A percentile compares a stretch with the other conserved stretches of the same genome.
Evolutionary conservation across 805 yeast genomes (phyloP).

Genomic region (Metschnikowia noctiluminum): DNA sequence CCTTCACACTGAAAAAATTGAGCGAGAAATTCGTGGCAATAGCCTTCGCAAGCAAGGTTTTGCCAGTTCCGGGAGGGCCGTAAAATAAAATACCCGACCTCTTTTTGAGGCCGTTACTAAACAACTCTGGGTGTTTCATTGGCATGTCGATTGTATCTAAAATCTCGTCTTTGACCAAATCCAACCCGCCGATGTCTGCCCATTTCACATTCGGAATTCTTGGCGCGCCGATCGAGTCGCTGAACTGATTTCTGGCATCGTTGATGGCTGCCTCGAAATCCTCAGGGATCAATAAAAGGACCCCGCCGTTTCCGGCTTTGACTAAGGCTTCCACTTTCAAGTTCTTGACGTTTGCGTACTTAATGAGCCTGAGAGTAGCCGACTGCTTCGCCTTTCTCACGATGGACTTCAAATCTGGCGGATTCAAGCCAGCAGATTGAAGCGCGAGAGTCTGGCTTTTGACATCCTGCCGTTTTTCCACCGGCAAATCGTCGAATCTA

Average conservation of each 20-base stretch:
- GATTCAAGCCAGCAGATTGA: slow-evolving; percentile 91
- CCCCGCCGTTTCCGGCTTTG: slow-evolving; percentile 54
- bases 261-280: slow-evolving; percentile 72
- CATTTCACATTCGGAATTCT: slow-evolving; percentile 91
- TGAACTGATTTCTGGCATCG: slow-evolving; percentile 80
- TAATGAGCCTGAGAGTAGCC: slow-evolving; percentile 50
- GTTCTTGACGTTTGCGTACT: slow-evolving; percentile 23
- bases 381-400: slow-evolving; percentile 58
- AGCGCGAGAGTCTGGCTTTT: slow-evolving; percentile 58
- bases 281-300: slow-evolving; percentile 47
- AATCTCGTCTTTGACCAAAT: slow-evolving; percentile 84
- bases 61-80: slow-evolving; percentile 99
- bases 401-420: slow-evolving; percentile 73
- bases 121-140: slow-evolving; percentile 84
- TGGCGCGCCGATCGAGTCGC: slow-evolving; percentile 96
- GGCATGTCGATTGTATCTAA: slow-evolving; percentile 97
- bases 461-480: slow-evolving; percentile 38
- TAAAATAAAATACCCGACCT: slow-evolving; percentile 92
- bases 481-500: slow-evolving; percentile 19
- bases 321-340: slow-evolving; percentile 28
- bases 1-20: slow-evolving; percentile 94
- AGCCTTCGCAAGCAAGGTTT: slow-evolving; percentile 92
- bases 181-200: slow-evolving; percentile 97
- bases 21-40: slow-evolving; percentile 93
- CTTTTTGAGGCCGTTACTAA: slow-evolving; percentile 84